Evolutionary conservation across 495 filamentous ascomycete genomes (phyloP), one percentile per base, ranked within the genome.

Genomic region (Penicillium waksmanii): DNA sequence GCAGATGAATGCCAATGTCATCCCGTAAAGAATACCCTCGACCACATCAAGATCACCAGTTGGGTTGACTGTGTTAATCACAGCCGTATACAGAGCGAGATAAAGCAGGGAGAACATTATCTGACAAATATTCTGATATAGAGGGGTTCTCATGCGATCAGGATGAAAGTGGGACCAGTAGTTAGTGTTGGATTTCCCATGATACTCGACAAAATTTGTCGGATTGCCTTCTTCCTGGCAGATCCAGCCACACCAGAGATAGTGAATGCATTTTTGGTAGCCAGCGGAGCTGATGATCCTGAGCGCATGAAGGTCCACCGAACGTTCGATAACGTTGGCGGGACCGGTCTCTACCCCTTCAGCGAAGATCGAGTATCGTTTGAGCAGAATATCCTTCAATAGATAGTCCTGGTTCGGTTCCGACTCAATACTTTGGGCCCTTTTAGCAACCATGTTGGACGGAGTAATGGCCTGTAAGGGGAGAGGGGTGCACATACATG

Each of bases 231-330:
- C 90, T 60, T 98, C 90, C 68, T 98, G 95, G 11, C 94, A 85
- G n/a, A 97, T 82, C 95, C 95, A 98, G 42, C 95, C 95, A 56
- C 83, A 84, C 95, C 95, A 98, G 50, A 98, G 87, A 65, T 91
- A 93, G 47, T 80, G 84, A 66, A 97, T 91, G 68, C 94, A 97
- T 72, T 89, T 95, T 66, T 98, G 95, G 66, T 97, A 98, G n/a
- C 94, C 93, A 1, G 90, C 90, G 13, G 88, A 91, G 15, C 90
- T 89, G 58, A 97, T 97, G 27, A 98, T 83, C 25, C 85, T 80
- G 18, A 97, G 77, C 7, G 94, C 92, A 70, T 98, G 94, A 17
- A 97, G 80, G 70, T 98, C 95, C 40, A 98, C 92, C 0, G 96
- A 89, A 50, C 90, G 87, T 73, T 98, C 95, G 61, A 98, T 80